phyloP scores from a whole-genome alignment of 768 basidiomycete species.

The Lentinula edodes region DNA sequence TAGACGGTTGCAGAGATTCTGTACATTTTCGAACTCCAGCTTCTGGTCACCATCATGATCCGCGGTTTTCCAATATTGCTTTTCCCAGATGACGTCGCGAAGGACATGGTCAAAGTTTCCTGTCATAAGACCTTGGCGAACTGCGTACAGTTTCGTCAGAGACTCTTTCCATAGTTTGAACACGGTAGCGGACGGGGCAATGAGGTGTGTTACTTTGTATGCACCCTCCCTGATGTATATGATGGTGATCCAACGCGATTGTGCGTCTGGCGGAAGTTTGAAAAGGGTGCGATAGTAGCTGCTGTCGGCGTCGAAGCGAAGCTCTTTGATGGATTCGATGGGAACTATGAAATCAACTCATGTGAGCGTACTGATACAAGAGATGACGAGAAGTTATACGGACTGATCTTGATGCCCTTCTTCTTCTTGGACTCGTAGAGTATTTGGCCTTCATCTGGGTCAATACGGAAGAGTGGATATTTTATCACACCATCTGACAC shows the following conservation, averaged over 20 bases:
- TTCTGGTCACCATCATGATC: conserved; percentile 57
- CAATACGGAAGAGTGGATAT: conserved; percentile 62
- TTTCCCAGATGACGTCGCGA: conserved; percentile 69
- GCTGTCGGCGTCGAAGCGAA: conserved; percentile 50
- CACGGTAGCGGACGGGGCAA: conserved; percentile 53
- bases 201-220: conserved; percentile 84
- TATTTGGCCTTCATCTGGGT: conserved; percentile 77
- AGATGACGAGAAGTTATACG: not conserved
- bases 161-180: conserved; percentile 53
- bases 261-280: conserved; percentile 53
- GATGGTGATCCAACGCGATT: conserved; percentile 79
- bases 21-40: conserved; percentile 67
- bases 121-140: conserved; percentile 66
- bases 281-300: conserved; percentile 57
- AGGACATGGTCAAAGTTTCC: conserved; percentile 60
- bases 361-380: not conserved
- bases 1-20: conserved; percentile 63
- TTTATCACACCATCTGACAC: conserved; percentile 76
- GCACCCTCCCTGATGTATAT: conserved; percentile 72
- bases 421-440: conserved; percentile 71
- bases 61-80: conserved; percentile 76
- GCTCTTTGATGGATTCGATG: conserved; percentile 83
- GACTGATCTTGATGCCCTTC: conserved; percentile 40
- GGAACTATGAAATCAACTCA: conserved; percentile 45
- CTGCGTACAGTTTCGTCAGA: conserved; percentile 54